Evolutionary conservation across 768 basidiomycete species (phyloP).

Genomic region (Leccinellum rugosiceps): DNA sequence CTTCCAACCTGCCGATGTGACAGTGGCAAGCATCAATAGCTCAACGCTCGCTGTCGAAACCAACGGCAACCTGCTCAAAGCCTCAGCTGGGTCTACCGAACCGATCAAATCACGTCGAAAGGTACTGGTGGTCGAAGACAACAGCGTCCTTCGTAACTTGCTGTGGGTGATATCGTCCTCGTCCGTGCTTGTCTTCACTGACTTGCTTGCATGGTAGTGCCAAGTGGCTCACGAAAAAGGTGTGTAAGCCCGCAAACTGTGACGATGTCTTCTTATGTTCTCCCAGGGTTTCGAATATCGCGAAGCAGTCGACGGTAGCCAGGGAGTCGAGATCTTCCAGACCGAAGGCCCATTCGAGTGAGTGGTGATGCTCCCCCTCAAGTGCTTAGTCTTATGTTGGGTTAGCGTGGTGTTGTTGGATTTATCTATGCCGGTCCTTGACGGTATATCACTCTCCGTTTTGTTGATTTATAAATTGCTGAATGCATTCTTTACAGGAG

Average conservation of each 20-base stretch:
- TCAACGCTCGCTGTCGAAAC: conserved; percentile 53
- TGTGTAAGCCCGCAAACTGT: conserved; percentile 5
- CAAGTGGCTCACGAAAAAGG: conserved; percentile 66
- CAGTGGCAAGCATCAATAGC: conserved; percentile 16
- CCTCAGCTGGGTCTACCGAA: conserved; percentile 55
- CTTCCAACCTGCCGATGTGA: conserved; percentile 13
- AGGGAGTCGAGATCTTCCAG: conserved; percentile 76
- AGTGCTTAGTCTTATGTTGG: neutral
- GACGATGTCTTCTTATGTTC: conserved; percentile 1
- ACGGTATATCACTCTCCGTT: conserved; percentile 48
- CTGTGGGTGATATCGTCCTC: conserved; percentile 50
- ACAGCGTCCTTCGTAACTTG: conserved; percentile 76
- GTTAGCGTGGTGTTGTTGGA: conserved; percentile 81
- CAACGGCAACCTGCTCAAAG: conserved; percentile 67
- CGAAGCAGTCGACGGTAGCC: conserved; percentile 80
- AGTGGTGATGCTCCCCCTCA: conserved; percentile 27
- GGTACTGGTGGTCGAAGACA: conserved; percentile 89
- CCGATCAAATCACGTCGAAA: conserved; percentile 45
- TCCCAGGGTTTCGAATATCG: conserved; percentile 66
- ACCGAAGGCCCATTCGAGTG: conserved; percentile 83
- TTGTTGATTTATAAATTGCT: neutral
- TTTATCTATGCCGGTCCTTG: conserved; percentile 91
- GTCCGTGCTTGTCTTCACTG: conserved; percentile 7
- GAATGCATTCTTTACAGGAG: conserved; percentile 43
- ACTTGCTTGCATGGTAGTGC: conserved; percentile 33